These are phyloP conservation scores for Fonsecaea monophora DNA, from an alignment of 2,329 filamentous ascomycete genomes.

Conservation along the genomic window DNA sequence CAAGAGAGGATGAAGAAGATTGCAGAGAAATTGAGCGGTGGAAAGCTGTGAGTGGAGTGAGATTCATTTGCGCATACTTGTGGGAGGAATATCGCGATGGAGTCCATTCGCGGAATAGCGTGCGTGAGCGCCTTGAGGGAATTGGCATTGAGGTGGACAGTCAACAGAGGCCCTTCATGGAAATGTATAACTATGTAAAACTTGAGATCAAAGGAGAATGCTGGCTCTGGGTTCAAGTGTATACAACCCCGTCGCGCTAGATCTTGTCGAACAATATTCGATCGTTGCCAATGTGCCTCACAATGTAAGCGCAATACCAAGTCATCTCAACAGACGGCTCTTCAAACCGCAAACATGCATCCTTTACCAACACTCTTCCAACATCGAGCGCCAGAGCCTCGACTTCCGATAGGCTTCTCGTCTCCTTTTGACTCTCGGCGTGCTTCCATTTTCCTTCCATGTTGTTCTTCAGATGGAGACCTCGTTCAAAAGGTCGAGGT, in stretches of 20 bases:
- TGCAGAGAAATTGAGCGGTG: constrained; percentile 71
- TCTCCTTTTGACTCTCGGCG: not conserved
- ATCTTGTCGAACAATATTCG: not conserved
- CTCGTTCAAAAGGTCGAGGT: not conserved
- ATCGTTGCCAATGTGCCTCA: not conserved
- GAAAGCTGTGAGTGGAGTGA: constrained; percentile 57
- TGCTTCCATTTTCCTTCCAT: not conserved
- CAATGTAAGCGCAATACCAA: not conserved
- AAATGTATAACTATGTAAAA: not conserved
- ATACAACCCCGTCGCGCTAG: not conserved
- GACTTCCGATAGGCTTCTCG: not conserved
- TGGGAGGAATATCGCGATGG: not conserved
- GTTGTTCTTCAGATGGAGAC: not conserved
- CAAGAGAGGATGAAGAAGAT: constrained; percentile 68
- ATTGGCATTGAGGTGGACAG: not conserved
- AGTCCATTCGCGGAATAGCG: not conserved
- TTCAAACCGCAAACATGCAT: not conserved
- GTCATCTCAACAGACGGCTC: not conserved
- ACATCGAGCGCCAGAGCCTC: too few species aligned
- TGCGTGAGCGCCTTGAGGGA: not conserved
- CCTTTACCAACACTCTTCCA: not conserved
- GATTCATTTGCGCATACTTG: not conserved
- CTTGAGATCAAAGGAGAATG: not conserved
- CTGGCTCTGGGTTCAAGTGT: not conserved
- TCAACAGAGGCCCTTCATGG: not conserved